A percentile compares a stretch with the other conserved stretches of the same genome.
Evolutionary conservation across 1,284 basidiomycete species (phyloP).

Genomic region (Chalciporus sp.): DNA sequence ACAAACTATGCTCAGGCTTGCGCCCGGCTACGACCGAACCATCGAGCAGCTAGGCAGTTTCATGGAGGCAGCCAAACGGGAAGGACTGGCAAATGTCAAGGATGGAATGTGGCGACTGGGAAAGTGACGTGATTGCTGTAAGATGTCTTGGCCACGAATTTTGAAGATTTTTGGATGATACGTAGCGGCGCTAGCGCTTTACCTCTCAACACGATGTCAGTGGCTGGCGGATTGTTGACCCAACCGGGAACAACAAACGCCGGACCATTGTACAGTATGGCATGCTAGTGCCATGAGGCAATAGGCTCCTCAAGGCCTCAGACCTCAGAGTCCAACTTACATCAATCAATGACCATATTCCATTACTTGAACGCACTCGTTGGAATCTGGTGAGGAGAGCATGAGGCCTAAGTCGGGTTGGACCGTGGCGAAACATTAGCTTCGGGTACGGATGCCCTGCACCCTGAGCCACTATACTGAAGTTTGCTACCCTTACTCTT

Average conservation of each 20-base stretch:
- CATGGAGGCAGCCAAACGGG: slow-evolving; percentile 76
- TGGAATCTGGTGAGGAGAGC: too few species aligned
- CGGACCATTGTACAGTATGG: not conserved
- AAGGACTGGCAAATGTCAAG: slow-evolving; percentile 70
- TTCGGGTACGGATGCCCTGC: too few species aligned
- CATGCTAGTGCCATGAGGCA: not conserved
- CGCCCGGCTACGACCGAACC: slow-evolving; percentile 76
- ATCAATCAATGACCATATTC: too few species aligned
- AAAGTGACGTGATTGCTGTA: slow-evolving; percentile 13
- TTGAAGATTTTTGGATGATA: not conserved
- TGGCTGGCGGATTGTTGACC: not conserved
- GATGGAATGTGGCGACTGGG: slow-evolving; percentile 78
- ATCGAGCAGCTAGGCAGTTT: slow-evolving; percentile 75
- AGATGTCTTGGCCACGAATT: not conserved
- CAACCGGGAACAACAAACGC: not conserved
- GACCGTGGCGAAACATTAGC: too few species aligned
- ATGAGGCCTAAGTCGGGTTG: too few species aligned
- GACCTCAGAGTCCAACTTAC: too few species aligned
- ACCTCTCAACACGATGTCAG: not conserved
- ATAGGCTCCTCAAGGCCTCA: not conserved
- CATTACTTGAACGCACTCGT: too few species aligned
- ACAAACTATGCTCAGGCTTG: slow-evolving; percentile 81
- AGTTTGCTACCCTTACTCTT: too few species aligned
- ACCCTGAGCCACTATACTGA: too few species aligned
- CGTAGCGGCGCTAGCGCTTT: not conserved